Evolutionary conservation across 1,284 basidiomycete genomes (phyloP).

Genomic region (Puccinia horiana): DNA sequence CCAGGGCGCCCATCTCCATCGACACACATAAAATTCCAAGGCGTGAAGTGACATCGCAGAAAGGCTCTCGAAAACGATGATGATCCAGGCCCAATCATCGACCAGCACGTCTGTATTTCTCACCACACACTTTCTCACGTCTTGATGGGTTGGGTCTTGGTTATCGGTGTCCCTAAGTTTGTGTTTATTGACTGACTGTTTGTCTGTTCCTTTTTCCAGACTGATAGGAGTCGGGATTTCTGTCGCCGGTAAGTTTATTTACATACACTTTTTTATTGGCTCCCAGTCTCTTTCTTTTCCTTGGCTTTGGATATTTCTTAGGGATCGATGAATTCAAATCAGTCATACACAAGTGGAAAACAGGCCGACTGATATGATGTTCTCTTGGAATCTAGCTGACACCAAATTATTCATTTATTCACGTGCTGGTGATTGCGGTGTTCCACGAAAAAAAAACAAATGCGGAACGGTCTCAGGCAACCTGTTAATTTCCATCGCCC

Average conservation of each 20-base stretch:
- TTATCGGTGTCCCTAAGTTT: no score
- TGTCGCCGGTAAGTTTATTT: background rate
- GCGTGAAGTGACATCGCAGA: no score
- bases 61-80: slow-evolving; percentile 1
- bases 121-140: background rate
- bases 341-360: no score
- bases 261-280: background rate
- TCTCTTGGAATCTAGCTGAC: no score
- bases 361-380: no score
- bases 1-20: no score
- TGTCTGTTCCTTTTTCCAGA: background rate
- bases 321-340: background rate
- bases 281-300: no score
- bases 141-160: background rate
- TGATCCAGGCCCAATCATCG: background rate
- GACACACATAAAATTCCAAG: no score
- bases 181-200: background rate
- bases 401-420: no score
- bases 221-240: background rate
- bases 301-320: no score
- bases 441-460: background rate
- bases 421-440: no score
- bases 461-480: slow-evolving; percentile 53
- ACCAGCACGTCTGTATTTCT: slow-evolving; percentile 3
- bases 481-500: slow-evolving; percentile 57